These are phyloP conservation scores for Boletus tylopilopsis DNA, from an alignment of 768 basidiomycete species.

Conservation along the genomic window DNA sequence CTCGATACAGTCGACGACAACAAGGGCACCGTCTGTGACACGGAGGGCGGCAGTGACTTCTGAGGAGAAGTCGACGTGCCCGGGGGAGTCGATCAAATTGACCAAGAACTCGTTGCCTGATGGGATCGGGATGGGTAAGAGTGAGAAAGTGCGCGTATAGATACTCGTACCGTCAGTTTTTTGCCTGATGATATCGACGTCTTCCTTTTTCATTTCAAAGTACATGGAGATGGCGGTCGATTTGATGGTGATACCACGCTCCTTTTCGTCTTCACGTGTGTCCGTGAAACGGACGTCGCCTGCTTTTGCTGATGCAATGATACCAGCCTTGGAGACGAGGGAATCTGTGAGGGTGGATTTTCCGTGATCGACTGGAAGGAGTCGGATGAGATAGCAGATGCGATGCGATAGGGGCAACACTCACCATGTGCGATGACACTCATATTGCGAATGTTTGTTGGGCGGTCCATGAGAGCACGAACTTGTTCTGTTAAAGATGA, in stretches of 20 bases:
- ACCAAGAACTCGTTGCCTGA: conserved; percentile 95
- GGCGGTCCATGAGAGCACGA: conserved; percentile 81
- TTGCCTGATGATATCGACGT: conserved; percentile 81
- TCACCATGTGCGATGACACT: conserved; percentile 88
- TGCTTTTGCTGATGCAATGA: conserved; percentile 91
- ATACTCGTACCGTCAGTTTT: conserved; percentile 75
- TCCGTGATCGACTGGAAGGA: conserved; percentile 88
- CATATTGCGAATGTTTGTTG: conserved; percentile 95
- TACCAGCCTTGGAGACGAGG: conserved; percentile 98
- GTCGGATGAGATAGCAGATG: conserved; percentile 19
- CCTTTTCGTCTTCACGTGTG: conserved; percentile 97
- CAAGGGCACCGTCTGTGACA: conserved; percentile 99
- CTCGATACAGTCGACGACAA: conserved; percentile 99
- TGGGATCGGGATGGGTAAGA: conserved; percentile 4
- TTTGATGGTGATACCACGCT: conserved; percentile 99
- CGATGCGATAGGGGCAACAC: conserved; percentile 26
- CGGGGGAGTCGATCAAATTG: conserved; percentile 99
- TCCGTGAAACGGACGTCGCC: conserved; percentile 98
- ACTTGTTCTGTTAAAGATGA: conserved; percentile 63
- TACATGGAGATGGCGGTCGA: conserved; percentile 99
- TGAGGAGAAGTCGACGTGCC: conserved; percentile 99
- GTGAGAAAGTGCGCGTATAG: background rate
- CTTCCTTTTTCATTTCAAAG: conserved; percentile 92
- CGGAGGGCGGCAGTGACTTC: conserved; percentile 99
- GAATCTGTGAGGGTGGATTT: conserved; percentile 99